These are phyloP conservation scores for Daldinia childiae DNA, from an alignment of 495 filamentous ascomycete genomes.

Conservation along the genomic window DNA sequence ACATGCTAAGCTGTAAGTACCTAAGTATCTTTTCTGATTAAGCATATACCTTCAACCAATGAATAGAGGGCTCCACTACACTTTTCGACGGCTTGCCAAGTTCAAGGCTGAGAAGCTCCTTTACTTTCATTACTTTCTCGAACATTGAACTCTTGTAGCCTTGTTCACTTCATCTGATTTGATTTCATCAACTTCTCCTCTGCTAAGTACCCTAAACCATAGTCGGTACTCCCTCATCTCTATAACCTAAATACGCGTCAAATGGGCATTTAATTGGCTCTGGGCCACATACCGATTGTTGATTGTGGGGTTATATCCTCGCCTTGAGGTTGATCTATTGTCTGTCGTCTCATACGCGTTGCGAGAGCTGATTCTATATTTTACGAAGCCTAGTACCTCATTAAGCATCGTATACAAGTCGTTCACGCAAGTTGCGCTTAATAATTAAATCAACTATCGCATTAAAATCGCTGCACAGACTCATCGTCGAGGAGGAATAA, in stretches of 20 bases:
- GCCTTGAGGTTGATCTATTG: neutral
- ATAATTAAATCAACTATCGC: neutral
- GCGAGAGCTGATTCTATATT: neutral
- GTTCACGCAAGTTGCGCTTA: neutral
- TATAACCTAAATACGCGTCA: neutral
- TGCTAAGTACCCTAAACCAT: neutral
- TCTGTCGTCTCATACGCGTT: neutral
- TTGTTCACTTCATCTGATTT: neutral
- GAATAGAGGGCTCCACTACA: neutral
- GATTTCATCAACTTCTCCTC: neutral
- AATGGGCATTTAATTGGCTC: neutral
- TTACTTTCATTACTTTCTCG: neutral
- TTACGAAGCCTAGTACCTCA: neutral
- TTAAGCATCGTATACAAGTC: neutral
- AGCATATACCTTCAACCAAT: slow-evolving; percentile 8
- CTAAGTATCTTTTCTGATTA: neutral
- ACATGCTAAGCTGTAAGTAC: no score
- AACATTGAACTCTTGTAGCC: slow-evolving; percentile 9
- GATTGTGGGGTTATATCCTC: neutral
- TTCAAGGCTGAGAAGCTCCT: slow-evolving; percentile 23
- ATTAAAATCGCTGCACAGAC: neutral
- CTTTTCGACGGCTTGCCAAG: slow-evolving; percentile 15
- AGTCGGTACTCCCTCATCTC: neutral
- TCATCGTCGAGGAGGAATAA: neutral
- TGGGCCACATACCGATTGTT: neutral